These are phyloP conservation scores for Sanguinoderma infundibulare DNA, from an alignment of 1,284 basidiomycete genomes.

Conservation along the genomic window DNA sequence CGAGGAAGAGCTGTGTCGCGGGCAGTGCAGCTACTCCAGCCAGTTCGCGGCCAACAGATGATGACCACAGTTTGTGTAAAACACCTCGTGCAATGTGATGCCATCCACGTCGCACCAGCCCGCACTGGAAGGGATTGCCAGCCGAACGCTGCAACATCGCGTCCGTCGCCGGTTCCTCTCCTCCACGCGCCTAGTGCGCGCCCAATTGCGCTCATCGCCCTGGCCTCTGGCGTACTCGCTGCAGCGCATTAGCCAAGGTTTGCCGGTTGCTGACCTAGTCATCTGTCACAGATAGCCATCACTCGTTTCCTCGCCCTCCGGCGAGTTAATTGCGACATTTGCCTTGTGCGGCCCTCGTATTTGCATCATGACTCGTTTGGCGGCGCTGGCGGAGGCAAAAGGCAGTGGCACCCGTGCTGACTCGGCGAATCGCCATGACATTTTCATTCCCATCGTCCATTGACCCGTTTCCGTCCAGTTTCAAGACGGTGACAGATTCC, in stretches of 20 bases:
- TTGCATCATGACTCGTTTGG: constrained; percentile 19
- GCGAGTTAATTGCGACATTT: constrained; percentile 15
- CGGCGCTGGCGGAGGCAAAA: constrained; percentile 14
- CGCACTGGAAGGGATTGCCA: constrained; percentile 2
- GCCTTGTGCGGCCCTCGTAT: constrained; percentile 2
- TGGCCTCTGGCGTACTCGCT: not conserved
- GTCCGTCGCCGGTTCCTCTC: constrained; percentile 1
- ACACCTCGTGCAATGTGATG: not conserved
- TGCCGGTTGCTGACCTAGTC: constrained; percentile 18
- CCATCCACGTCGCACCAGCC: not conserved
- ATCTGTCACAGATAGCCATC: constrained; percentile 21
- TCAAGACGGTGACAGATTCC: constrained; percentile 17
- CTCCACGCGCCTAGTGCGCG: constrained; percentile 4
- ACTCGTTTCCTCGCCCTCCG: constrained; percentile 11
- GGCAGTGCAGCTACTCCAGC: constrained; percentile 8
- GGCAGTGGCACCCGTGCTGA: constrained; percentile 20
- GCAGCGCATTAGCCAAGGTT: constrained; percentile 13
- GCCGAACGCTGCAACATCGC: constrained; percentile 7
- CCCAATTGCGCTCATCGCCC: constrained; percentile 4
- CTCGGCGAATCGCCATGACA: constrained; percentile 22
- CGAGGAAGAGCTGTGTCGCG: constrained; percentile 19
- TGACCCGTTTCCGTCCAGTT: constrained; percentile 20
- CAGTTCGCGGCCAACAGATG: constrained; percentile 6
- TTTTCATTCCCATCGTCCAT: constrained; percentile 19
- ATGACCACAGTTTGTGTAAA: not conserved